These are phyloP conservation scores for Sporisorium sorghi DNA, from an alignment of 1,284 basidiomycete genomes.

Conservation along the genomic window DNA sequence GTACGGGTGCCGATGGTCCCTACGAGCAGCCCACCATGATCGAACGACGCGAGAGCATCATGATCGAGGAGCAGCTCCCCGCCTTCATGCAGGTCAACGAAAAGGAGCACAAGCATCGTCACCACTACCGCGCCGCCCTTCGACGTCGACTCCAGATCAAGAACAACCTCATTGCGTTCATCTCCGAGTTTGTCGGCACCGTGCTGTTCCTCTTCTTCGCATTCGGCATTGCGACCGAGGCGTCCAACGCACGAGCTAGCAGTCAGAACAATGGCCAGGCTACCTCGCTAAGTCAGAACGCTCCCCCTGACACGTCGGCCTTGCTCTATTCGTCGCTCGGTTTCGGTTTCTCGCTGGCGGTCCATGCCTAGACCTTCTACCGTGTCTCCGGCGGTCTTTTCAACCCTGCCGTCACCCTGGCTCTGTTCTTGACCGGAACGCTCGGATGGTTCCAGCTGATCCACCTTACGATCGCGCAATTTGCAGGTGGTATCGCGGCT, in stretches of 20 bases:
- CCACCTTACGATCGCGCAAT: constrained; percentile 70
- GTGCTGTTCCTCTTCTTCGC: constrained; percentile 68
- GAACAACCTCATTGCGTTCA: constrained; percentile 71
- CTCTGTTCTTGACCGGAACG: constrained; percentile 71
- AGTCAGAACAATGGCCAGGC: constrained; percentile 23
- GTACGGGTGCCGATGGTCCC: background rate
- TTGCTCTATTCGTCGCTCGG: constrained; percentile 71
- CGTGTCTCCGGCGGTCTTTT: constrained; percentile 57
- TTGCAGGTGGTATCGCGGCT: constrained; percentile 72
- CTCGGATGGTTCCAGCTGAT: constrained; percentile 70
- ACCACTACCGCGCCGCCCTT: constrained; percentile 45
- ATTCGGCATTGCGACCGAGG: constrained; percentile 57
- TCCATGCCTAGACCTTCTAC: constrained; percentile 55
- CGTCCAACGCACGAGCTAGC: constrained; percentile 28
- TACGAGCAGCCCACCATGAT: constrained; percentile 17
- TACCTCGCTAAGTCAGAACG: constrained; percentile 36
- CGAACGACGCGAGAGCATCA: constrained; percentile 36
- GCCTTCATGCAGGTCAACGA: constrained; percentile 51
- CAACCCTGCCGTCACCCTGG: constrained; percentile 72
- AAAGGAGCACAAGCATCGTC: constrained; percentile 45
- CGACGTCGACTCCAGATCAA: constrained; percentile 71
- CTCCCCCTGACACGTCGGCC: constrained; percentile 53
- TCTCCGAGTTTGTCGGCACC: constrained; percentile 72
- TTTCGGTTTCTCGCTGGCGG: constrained; percentile 71
- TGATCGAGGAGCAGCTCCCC: constrained; percentile 47